Evolutionary conservation across 2,329 filamentous ascomycete genomes (phyloP).

Genomic region (Cladosporium sp.): DNA sequence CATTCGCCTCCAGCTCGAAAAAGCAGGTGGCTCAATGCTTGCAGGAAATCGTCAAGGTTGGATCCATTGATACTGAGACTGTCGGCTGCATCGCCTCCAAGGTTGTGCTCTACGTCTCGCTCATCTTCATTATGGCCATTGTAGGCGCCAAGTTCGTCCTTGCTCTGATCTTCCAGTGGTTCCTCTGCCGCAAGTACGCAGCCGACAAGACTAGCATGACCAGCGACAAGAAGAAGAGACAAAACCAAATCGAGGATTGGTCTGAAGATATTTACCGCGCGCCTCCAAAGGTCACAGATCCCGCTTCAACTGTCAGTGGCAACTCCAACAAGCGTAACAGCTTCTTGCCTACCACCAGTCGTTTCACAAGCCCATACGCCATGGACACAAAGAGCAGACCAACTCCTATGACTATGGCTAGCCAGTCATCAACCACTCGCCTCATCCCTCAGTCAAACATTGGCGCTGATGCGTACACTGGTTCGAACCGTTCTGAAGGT

Average conservation of each 20-base stretch:
- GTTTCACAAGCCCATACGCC: conserved; percentile 88
- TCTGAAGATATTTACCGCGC: conserved; percentile 94
- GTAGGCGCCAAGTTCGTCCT: conserved; percentile 83
- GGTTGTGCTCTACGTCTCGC: conserved; percentile 89
- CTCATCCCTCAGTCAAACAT: conserved; percentile 51
- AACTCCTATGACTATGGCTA: conserved; percentile 90
- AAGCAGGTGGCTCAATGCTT: conserved; percentile 84
- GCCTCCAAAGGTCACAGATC: conserved; percentile 74
- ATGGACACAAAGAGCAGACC: conserved; percentile 58
- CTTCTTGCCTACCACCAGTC: conserved; percentile 88
- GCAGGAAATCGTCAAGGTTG: conserved; percentile 90
- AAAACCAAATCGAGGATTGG: conserved; percentile 96
- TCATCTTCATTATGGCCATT: conserved; percentile 87
- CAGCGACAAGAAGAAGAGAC: conserved; percentile 75
- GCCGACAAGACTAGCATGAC: conserved; percentile 80
- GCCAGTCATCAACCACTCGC: conserved; percentile 71
- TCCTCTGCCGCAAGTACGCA: conserved; percentile 80
- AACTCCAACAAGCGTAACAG: conserved; percentile 75
- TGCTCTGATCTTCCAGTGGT: conserved; percentile 93
- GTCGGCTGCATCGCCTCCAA: conserved; percentile 97
- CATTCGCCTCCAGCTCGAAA: conserved; percentile 65
- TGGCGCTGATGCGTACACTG: conserved; percentile 66
- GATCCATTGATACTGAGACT: conserved; percentile 90
- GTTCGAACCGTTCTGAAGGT: conserved; percentile 53
- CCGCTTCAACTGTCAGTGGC: conserved; percentile 60